A percentile compares a stretch with the other conserved stretches of the same genome.
Evolutionary conservation across 2,329 filamentous ascomycete genomes (phyloP).

Genomic region (Neonectria hederae): DNA sequence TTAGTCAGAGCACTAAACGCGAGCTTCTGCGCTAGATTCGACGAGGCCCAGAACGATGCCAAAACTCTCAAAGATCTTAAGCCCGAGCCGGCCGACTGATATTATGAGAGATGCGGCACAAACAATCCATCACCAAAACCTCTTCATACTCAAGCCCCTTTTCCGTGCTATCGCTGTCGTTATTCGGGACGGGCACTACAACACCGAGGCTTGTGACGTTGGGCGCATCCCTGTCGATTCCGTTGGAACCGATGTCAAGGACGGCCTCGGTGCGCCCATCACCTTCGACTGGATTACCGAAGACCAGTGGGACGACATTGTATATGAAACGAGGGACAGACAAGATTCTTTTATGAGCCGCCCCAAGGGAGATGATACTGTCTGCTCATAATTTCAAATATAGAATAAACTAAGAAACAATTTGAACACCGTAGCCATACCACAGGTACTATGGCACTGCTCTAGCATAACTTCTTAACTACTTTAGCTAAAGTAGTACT

Average conservation of each 20-base stretch:
- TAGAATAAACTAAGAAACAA: too few species aligned
- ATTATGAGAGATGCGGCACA: not conserved
- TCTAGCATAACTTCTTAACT: too few species aligned
- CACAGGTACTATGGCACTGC: too few species aligned
- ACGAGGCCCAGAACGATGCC: not conserved
- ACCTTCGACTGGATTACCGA: slow-evolving; percentile 17
- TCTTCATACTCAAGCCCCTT: not conserved
- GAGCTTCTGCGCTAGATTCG: not conserved
- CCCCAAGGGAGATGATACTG: too few species aligned
- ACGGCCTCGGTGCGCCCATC: slow-evolving; percentile 9
- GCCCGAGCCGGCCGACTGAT: not conserved
- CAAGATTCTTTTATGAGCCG: too few species aligned
- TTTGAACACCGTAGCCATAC: too few species aligned
- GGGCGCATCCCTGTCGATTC: slow-evolving; percentile 12
- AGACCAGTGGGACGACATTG: too few species aligned
- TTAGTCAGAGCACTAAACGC: not conserved
- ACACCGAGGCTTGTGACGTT: not conserved
- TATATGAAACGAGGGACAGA: too few species aligned
- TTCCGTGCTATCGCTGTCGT: slow-evolving; percentile 11
- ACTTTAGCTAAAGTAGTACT: too few species aligned
- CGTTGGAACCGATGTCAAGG: slow-evolving; percentile 4
- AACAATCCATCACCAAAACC: not conserved
- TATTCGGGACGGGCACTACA: not conserved
- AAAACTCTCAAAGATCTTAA: too few species aligned
- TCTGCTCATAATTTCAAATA: too few species aligned